Evolutionary conservation across 768 basidiomycete genomes (phyloP), one percentile per base, ranked within the genome.

Genomic region (Mycena galopus): DNA sequence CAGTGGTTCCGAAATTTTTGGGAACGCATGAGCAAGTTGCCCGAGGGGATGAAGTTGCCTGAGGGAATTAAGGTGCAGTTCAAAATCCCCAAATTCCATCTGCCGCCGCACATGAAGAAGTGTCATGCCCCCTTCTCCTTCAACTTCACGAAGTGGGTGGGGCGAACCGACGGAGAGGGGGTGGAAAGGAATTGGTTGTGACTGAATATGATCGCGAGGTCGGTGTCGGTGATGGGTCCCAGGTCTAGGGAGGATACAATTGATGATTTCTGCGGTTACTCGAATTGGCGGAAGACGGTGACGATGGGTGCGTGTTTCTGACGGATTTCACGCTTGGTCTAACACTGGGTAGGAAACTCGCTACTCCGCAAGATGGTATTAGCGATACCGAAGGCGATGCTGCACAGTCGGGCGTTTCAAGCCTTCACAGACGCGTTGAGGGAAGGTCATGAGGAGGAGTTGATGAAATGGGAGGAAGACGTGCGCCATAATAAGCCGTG

Each of bases 21-120:
- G 32, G 39, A 21, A 25, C 73, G 75, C 4, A 59, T 69, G 25
- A 27, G 47, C 19, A 47, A 58, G 16, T 32, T 76, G 29, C 75
- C 77, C 1, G 17, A 29, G 14, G 19, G 25, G 5, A 59, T 66
- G 63, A 61, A 51, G 17, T 9, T 69, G 7, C 67, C 56, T 17
- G 25, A 25, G 1, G 6, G 27, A 2, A 1, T 61, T 7, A 35
- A 47, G 9, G 25, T 55, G 2, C 65, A 57, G n/a, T 63, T 68
- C 30, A 70, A 72, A 6, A 63, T 85, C 0, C 84, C 82, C 8
- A 78, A 78, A 35, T 74, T 77, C 42, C 77, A 78, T 27, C 33
- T 72, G 2, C 65, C 63, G 29, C 60, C 58, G 0, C 77, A 78
- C 55, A 55, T 63, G 21, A 61, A 73, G 27, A 53, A 65, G n/a